A percentile compares a stretch with the other conserved stretches of the same genome.
Evolutionary conservation across 805 yeast species (phyloP).

Genomic region (Yarrowia deformans): DNA sequence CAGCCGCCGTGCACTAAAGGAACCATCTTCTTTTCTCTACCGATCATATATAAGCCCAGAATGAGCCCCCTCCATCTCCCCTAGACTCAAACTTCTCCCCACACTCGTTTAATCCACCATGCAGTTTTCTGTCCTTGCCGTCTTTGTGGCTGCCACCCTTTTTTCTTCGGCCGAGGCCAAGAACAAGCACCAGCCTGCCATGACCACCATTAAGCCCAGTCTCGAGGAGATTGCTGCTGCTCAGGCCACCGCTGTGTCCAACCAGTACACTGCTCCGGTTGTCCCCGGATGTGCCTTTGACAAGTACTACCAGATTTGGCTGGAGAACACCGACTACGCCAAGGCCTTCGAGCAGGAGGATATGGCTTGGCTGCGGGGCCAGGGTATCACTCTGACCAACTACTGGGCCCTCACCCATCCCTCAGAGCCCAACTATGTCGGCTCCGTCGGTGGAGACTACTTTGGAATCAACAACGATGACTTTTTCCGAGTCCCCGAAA

Average conservation of each 20-base stretch:
- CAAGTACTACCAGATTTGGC: slow-evolving; percentile 56
- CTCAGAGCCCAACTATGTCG: slow-evolving; percentile 62
- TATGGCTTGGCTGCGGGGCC: slow-evolving; percentile 54
- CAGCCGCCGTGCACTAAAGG: background rate
- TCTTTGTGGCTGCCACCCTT: background rate
- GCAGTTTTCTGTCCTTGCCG: background rate
- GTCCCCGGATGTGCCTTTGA: slow-evolving; percentile 49
- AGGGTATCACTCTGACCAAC: slow-evolving; percentile 59
- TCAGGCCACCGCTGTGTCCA: slow-evolving; percentile 12
- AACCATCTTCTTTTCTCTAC: background rate
- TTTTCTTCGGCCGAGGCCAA: slow-evolving; percentile 6
- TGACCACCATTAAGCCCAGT: slow-evolving; percentile 13
- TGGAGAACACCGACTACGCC: slow-evolving; percentile 61
- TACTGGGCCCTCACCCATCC: slow-evolving; percentile 63
- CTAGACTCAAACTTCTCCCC: background rate
- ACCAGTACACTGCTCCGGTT: background rate
- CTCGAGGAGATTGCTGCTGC: slow-evolving; percentile 13
- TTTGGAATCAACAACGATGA: slow-evolving; percentile 58
- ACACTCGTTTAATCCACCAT: background rate
- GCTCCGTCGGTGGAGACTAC: slow-evolving; percentile 60
- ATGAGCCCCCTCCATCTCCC: background rate
- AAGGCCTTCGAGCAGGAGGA: slow-evolving; percentile 58
- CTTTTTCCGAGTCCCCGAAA: slow-evolving; percentile 56
- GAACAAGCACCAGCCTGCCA: slow-evolving; percentile 17
- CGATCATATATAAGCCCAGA: too few relatives aligned